Base-by-base conservation (phyloP, 805 yeast genomes). In the Candida coquimbonensis region DNA sequence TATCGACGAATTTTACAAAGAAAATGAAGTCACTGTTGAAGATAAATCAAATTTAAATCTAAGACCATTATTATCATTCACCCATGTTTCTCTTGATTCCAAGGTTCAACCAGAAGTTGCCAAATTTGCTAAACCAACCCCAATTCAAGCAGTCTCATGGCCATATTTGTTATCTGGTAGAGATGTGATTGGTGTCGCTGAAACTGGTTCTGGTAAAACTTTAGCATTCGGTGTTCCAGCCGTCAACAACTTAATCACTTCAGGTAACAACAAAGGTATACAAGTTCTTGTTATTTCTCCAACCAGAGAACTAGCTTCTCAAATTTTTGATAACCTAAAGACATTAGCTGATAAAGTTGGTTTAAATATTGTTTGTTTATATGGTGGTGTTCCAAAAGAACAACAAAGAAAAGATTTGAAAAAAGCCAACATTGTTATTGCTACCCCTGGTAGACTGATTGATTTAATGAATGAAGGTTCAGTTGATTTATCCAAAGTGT, bases 221-320 rank as follows among this genome's bases (percentile, higher is more conserved):
- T 83, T 91, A 67, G 98, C 96, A 0, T 93, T 91, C 63, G 96
- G 96, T 63, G 93, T 93, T 31, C 99, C 99, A 40, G 96, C 97
- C n/a, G 76, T 91, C 44, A 74, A 87, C 59, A 80, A 81, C 51
- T 69, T 91, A 40, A 57, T 72, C 40, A 63, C 64, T 0, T 44
- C 47, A 27, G 47, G 50, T 29, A 63, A 60, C 26, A 51, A 52
- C 9, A 67, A 65, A 34, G 83, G 83, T 17, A 73, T 86, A 46
- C 79, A 80, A 57, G 95, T 89, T 5, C 74, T 93, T 47, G 87
- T 87, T 47, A 81, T 93, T 39, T 89, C 97, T 3, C 99, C 99
- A 47, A 93, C 99, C 9, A 83, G 99, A 74, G 99, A 93, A 68
- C 77, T 93, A 59, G 99, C 99, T 2, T 78, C 91, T 51, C 99